Evolutionary conservation across 2,329 filamentous ascomycete species (phyloP).

Genomic region (Venturia aucupariae): DNA sequence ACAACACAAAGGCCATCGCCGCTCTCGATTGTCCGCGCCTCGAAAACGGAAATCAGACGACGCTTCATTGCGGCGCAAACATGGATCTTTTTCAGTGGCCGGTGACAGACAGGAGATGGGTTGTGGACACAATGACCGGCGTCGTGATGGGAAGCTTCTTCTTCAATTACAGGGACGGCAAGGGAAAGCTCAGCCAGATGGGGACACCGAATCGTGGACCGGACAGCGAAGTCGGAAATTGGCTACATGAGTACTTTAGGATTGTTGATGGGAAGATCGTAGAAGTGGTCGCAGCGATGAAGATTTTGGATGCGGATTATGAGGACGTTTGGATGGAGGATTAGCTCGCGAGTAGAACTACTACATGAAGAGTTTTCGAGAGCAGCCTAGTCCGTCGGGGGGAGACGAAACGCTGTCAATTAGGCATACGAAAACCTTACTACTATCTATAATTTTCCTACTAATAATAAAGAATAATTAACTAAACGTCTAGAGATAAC

Average conservation of each 20-base stretch:
- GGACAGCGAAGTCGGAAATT: constrained; percentile 1
- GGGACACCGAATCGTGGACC: neutral
- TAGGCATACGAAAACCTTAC: too few species aligned
- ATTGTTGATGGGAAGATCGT: neutral
- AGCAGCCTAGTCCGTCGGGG: too few species aligned
- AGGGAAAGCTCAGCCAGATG: neutral
- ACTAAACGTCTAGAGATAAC: too few species aligned
- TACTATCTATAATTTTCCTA: too few species aligned
- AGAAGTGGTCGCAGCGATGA: constrained; percentile 1
- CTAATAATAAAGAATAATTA: too few species aligned
- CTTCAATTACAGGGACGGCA: constrained; percentile 5
- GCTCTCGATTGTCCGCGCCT: constrained; percentile 4
- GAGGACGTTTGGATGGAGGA: neutral
- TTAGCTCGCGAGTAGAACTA: too few species aligned
- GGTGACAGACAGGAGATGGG: constrained; percentile 6
- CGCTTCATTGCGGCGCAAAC: neutral
- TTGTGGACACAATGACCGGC: constrained; percentile 4
- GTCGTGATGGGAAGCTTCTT: constrained; percentile 4
- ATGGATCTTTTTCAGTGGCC: constrained; percentile 10
- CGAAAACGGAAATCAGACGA: constrained; percentile 11
- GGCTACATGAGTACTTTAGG: constrained; percentile 8
- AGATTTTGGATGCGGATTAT: neutral
- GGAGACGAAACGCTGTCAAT: too few species aligned
- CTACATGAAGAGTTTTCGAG: too few species aligned
- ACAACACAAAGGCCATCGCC: neutral